Base-by-base conservation (phyloP, 257 asterid genomes). In the Forsythia suspensa region DNA sequence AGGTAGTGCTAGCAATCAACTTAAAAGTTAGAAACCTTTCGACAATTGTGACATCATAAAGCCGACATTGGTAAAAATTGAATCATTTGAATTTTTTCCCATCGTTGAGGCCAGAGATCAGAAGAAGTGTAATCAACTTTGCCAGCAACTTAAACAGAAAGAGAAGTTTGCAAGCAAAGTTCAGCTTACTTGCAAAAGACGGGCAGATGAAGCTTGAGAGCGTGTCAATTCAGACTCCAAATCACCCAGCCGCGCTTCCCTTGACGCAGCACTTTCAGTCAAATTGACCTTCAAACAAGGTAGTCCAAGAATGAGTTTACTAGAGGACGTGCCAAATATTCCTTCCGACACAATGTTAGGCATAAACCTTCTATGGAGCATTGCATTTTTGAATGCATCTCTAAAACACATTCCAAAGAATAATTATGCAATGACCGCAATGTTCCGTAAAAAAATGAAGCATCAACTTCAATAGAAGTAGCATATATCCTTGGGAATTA, bases 161-260 rank as follows among this genome's bases (percentile, higher is more conserved):
- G 20, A n/a, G 51, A 57, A 75, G 76, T 20, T 57, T 71, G 11
- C 11, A 63, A 29, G 34, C 73, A 73, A 36, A 41, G n/a, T 73
- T 46, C 61, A 72, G n/a, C 75, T 73, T 82, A 92, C 98, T 92
- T 92, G 97, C 84, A 80, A 72, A 77, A 86, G 75, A 21, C 96
- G 92, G 24, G 92, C 81, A 77, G 89, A 79, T 34, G 88, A 77
- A 79, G 96, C 94, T 57, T 84, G 90, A 83, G 82, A 80, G 37
- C 85, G 94, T 63, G 91, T 90, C 87, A 92, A 76, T 84, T 90
- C 94, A 65, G 97, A 81, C 85, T 91, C 97, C 76, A 91, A 80
- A n/a, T 91, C 91, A 73, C 83, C 83, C 51, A 91, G 9, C 12
- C 93, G 90, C 59, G 92, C 96, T 40, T 94, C 97, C 85, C 88